Conservation (phyloP, 768 basidiomycete species). For the Russula compacta region DNA sequence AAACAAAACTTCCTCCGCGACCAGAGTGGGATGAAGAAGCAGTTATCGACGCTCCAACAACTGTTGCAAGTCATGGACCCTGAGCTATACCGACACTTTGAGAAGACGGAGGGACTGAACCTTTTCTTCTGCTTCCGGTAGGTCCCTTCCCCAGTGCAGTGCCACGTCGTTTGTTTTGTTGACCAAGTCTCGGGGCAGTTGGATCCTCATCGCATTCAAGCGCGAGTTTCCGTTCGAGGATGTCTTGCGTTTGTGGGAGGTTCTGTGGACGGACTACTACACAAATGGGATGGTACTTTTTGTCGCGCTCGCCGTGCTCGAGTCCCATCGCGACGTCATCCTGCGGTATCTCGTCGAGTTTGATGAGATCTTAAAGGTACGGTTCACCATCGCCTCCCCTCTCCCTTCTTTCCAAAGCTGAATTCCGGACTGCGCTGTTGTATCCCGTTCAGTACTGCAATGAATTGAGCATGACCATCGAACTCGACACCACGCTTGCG, state of each 20-base stretch:
- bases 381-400: constrained; percentile 1
- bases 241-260: constrained; percentile 88
- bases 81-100: constrained; percentile 84
- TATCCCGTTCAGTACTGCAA: constrained; percentile 62
- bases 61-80: constrained; percentile 92
- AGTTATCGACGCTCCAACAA: constrained; percentile 81
- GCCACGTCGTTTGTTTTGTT: neutral
- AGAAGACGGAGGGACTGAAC: constrained; percentile 84
- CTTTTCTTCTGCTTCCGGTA: constrained; percentile 98
- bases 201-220: constrained; percentile 91
- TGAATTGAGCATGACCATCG: constrained; percentile 92
- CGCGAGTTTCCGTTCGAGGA: constrained; percentile 93
- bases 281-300: constrained; percentile 86
- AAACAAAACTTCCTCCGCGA: constrained; percentile 93
- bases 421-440: neutral
- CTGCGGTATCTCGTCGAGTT: constrained; percentile 94
- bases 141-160: constrained; percentile 19
- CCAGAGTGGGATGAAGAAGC: constrained; percentile 97
- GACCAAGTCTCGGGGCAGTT: constrained; percentile 37
- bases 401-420: neutral
- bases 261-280: constrained; percentile 88
- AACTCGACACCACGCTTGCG: constrained; percentile 88
- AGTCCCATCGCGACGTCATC: constrained; percentile 93
- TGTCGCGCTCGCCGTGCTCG: constrained; percentile 86
- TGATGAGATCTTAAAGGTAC: constrained; percentile 68